Base-by-base conservation (phyloP, 2,329 filamentous ascomycete species). In the Epichloe aotearoae region DNA sequence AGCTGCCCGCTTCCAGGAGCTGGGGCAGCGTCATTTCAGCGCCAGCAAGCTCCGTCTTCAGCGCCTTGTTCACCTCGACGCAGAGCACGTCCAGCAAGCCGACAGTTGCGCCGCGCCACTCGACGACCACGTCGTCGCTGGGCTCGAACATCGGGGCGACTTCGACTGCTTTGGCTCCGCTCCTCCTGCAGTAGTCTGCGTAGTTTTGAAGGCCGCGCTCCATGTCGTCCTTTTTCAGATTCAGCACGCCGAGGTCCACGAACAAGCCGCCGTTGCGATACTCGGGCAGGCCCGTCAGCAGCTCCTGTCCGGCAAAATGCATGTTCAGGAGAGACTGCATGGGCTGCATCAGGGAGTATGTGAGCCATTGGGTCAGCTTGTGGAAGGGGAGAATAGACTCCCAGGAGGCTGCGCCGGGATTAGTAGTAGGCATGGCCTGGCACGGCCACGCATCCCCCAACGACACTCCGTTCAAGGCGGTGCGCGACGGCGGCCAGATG, bases 381-480 rank as follows among this genome's bases (percentile, higher is more conserved):
- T 96, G 90, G 71, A 95, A 95, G 0, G 89, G 89, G 11, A 91
- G 79, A 55, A 94, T 90, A 0, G 77, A 84, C 62, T 89, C 83
- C 84, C 85, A 89, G 2, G 64, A 60, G 4, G 79, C 74, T 3
- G 52, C 37, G 7, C 77, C 79, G 1, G 61, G 57, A 44, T 75
- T 72, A 1, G n/a, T n/a, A n/a, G n/a, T n/a, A n/a, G 89, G 88
- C 80, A 97, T 88, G 34, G 83, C 80, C 11, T 79, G 82, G 68
- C 90, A 95, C 0, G 84, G 86, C 93, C 93, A 98, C 23, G 93
- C 91, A 63, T 98, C 93, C 50, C 93, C 93, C 15, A 98, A 80
- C 0, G 89, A 82, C 30, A 87, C 76, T 2, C 89, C 89, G 62
- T 95, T 88, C 58, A 98, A 84, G 55, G 85, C 81, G 0, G 91